These are phyloP conservation scores for Xylaria polymorpha DNA, from an alignment of 2,329 filamentous ascomycete genomes.

Conservation along the genomic window DNA sequence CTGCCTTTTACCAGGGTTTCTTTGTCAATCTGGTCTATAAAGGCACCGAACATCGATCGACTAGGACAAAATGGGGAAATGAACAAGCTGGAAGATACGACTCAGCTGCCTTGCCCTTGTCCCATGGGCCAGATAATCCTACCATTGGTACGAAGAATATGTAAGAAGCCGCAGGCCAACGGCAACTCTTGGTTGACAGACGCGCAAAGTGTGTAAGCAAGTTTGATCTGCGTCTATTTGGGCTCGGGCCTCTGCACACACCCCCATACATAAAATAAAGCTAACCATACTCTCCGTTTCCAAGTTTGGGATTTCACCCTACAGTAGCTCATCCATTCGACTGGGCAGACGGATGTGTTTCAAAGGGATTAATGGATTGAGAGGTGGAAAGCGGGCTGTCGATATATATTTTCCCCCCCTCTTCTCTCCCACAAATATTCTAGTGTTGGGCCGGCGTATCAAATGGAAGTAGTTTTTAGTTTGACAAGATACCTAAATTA, in stretches of 20 bases:
- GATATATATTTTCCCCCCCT: too few relatives aligned
- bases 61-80: conserved; percentile 17
- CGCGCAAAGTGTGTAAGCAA: conserved; percentile 6
- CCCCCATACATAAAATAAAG: not conserved
- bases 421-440: not conserved
- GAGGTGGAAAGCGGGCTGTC: not conserved
- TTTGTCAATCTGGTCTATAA: not conserved
- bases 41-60: not conserved
- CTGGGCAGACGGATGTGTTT: conserved; percentile 17
- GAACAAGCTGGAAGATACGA: conserved; percentile 3
- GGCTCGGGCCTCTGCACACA: not conserved
- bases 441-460: conserved; percentile 6
- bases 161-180: conserved; percentile 14
- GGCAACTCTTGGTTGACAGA: conserved; percentile 19
- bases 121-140: not conserved
- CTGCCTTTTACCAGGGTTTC: not conserved
- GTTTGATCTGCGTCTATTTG: conserved; percentile 18
- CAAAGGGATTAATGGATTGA: conserved; percentile 11
- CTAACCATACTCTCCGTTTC: not conserved
- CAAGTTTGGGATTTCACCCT: not conserved
- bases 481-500: too few relatives aligned
- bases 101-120: conserved; percentile 18
- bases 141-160: not conserved
- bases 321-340: not conserved
- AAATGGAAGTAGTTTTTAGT: not conserved